phyloP scores from a whole-genome alignment of 768 basidiomycete species.

The Suillus alpinus region DNA sequence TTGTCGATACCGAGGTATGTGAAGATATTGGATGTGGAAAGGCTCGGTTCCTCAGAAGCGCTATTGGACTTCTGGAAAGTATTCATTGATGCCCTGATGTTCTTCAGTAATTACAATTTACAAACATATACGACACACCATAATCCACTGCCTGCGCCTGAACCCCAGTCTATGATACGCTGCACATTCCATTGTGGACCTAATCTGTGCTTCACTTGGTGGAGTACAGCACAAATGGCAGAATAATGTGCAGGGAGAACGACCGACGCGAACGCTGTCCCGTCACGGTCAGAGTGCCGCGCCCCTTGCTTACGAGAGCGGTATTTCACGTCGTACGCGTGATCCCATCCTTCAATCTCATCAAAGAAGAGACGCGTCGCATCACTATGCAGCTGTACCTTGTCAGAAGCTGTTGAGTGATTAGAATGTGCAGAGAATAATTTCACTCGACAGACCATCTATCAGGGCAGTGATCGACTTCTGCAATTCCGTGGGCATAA shows the following conservation, averaged over 20 bases:
- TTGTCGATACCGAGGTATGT: constrained; percentile 78
- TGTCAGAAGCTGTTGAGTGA: constrained; percentile 53
- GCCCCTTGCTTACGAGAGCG: constrained; percentile 55
- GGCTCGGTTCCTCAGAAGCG: constrained; percentile 30
- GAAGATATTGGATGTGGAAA: constrained; percentile 50
- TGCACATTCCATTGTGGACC: constrained; percentile 59
- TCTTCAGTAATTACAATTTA: constrained; percentile 9
- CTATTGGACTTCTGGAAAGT: constrained; percentile 50
- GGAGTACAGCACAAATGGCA: constrained; percentile 71
- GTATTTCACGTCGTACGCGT: constrained; percentile 56
- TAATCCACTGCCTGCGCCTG: constrained; percentile 77
- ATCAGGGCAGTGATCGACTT: constrained; percentile 66
- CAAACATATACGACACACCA: constrained; percentile 50
- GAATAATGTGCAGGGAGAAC: constrained; percentile 87
- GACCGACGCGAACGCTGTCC: constrained; percentile 80
- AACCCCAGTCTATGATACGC: constrained; percentile 79
- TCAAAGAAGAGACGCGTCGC: constrained; percentile 67
- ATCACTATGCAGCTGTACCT: constrained; percentile 61
- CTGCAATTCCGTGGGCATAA: constrained; percentile 71
- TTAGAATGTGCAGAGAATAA: constrained; percentile 1
- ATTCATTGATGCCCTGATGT: constrained; percentile 60
- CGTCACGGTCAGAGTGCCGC: constrained; percentile 66
- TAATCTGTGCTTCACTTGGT: constrained; percentile 61
- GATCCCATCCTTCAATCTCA: constrained; percentile 46
- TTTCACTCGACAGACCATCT: constrained; percentile 42